Evolutionary conservation across 2,329 filamentous ascomycete genomes (phyloP).

Genomic region (Nectriaceae sp.): DNA sequence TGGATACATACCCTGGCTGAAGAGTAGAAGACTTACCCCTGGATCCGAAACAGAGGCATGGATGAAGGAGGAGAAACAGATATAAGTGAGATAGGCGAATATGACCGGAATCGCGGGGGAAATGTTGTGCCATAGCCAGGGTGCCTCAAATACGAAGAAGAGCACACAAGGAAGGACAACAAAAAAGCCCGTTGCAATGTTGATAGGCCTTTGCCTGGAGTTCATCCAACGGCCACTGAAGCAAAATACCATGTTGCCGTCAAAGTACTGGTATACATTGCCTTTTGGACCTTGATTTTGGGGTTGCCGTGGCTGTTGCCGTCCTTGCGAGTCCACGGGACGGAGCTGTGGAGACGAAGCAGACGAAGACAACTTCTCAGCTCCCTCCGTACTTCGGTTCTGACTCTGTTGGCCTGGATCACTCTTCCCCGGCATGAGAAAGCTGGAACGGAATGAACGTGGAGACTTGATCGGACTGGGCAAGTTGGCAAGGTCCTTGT

Average conservation of each 20-base stretch:
- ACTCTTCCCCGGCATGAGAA: slow-evolving; percentile 64
- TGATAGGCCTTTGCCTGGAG: slow-evolving; percentile 82
- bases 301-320: slow-evolving; percentile 19
- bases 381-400: slow-evolving; percentile 63
- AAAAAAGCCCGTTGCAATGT: slow-evolving; percentile 80
- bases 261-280: slow-evolving; percentile 88
- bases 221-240: slow-evolving; percentile 86
- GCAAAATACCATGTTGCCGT: slow-evolving; percentile 91
- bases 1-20: neutral
- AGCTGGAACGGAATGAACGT: slow-evolving; percentile 74
- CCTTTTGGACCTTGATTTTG: slow-evolving; percentile 26
- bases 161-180: slow-evolving; percentile 77
- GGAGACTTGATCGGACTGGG: slow-evolving; percentile 70
- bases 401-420: slow-evolving; percentile 49
- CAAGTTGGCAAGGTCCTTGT: slow-evolving; percentile 52
- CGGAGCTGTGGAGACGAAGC: slow-evolving; percentile 72
- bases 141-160: slow-evolving; percentile 83
- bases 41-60: slow-evolving; percentile 93
- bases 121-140: slow-evolving; percentile 83
- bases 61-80: slow-evolving; percentile 90
- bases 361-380: slow-evolving; percentile 81
- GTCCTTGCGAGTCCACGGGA: slow-evolving; percentile 42
- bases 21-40: slow-evolving; percentile 64
- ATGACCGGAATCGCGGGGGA: slow-evolving; percentile 86
- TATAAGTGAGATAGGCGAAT: slow-evolving; percentile 88